Conservation (phyloP, 139 green algal genomes). For the Asterochloris sp. region DNA sequence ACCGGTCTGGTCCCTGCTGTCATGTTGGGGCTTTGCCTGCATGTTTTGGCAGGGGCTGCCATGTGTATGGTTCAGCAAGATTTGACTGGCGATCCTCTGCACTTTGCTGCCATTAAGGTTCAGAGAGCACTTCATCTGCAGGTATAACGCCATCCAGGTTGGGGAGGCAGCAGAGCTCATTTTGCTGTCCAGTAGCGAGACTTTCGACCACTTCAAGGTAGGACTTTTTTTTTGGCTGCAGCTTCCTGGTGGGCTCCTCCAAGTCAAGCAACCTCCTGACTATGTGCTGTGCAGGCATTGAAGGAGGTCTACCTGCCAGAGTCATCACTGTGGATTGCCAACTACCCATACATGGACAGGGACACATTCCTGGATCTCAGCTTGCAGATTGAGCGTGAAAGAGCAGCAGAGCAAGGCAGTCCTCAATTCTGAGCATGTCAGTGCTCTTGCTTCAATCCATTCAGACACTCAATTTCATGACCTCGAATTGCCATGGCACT, state of each 20-base stretch:
- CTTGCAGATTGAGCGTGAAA: conserved; percentile 56
- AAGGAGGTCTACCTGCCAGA: conserved; percentile 81
- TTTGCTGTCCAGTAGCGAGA: conserved; percentile 51
- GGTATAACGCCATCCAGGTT: conserved; percentile 44
- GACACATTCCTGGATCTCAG: conserved; percentile 64
- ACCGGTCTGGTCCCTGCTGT: background rate
- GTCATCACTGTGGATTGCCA: conserved; percentile 69
- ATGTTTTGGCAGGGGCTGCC: background rate
- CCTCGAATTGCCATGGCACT: no score
- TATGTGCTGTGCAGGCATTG: conserved; percentile 50
- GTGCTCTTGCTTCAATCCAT: background rate
- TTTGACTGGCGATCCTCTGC: background rate
- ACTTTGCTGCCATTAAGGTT: background rate
- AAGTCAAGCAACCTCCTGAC: background rate
- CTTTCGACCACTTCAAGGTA: conserved; percentile 71
- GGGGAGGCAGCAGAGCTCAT: conserved; percentile 71
- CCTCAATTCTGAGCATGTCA: background rate
- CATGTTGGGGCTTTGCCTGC: background rate
- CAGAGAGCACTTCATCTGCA: background rate
- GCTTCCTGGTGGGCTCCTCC: background rate
- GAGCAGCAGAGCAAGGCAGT: conserved; percentile 15
- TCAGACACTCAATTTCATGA: background rate
- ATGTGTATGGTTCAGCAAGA: background rate
- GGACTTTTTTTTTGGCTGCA: background rate
- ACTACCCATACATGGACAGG: conserved; percentile 76